Base-by-base conservation (phyloP, 2,329 filamentous ascomycete species). In the Fusarium napiforme region DNA sequence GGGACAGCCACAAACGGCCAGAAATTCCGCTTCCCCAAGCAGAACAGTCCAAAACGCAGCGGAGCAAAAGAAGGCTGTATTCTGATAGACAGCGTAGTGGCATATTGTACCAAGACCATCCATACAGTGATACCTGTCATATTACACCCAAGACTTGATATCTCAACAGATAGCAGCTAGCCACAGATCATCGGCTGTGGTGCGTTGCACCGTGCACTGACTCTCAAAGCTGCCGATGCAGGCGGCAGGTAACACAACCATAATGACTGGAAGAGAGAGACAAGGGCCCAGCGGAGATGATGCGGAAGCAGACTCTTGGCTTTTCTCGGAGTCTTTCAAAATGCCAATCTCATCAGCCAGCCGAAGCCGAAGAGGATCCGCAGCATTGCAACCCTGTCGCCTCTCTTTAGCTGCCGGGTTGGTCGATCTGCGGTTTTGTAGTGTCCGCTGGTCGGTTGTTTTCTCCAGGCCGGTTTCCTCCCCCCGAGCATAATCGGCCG, bases 351-450 rank as follows among this genome's bases (percentile, higher is more conserved):
- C 75, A 68, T 63, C 64, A 69, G 42, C 55, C 57, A 72, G 65
- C 64, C 69, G 62, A 70, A 72, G 64, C 67, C 73, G 62, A 61
- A 60, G 50, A 60, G 64, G 73, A 57, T 73, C 75, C 75, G 71
- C 75, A 69, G 55, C 26, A 60, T 61, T 75, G 69, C 56, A 65
- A 78, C 75, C 68, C 61, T 75, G 77, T 66, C 50, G 63, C 60
- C 62, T 72, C 30, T 70, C 60, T 47, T 64, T 69, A 70, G 72
- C 60, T 78, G 76, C 70, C 70, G 74, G 65, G 71, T 68, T 66
- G 60, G 68, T 69, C 69, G 76, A 78, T 78, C 76, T 77, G 75
- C 76, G 67, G 72, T 73, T 74, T 77, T 76, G 67, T 57, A 66
- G 65, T 69, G 56, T 65, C 73, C 60, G 67, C 69, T 55, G 32